Evolutionary conservation across 2,329 filamentous ascomycete genomes (phyloP).

Genomic region (Microdochium bolleyi): DNA sequence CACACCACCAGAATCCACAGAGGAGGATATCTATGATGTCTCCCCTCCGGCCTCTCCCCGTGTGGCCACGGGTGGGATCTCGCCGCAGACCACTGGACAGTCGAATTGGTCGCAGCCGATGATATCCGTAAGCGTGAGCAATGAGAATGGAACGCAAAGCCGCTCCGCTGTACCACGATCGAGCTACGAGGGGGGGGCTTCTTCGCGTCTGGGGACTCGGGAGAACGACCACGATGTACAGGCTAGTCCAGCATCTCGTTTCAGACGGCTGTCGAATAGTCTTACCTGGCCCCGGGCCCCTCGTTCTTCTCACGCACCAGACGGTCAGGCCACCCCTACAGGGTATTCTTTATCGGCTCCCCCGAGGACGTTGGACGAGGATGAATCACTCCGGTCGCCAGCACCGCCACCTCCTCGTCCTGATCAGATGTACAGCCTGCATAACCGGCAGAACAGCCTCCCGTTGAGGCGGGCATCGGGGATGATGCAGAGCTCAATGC

Average conservation of each 20-base stretch:
- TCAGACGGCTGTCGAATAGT: background rate
- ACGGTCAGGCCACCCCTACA: too few species aligned
- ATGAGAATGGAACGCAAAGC: background rate
- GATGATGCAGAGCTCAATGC: background rate
- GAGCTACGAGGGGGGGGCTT: background rate
- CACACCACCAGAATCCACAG: constrained; percentile 8
- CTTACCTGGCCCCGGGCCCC: background rate
- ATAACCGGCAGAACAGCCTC: background rate
- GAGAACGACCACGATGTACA: background rate
- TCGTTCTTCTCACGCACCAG: background rate
- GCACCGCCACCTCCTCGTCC: background rate
- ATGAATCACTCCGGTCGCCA: background rate
- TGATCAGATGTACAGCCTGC: background rate
- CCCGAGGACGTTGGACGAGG: background rate
- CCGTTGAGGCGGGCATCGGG: background rate
- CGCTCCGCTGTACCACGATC: background rate
- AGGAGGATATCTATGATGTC: constrained; percentile 37
- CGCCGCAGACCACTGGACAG: background rate
- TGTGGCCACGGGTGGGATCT: constrained; percentile 4
- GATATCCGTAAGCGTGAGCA: background rate
- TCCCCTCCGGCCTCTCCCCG: constrained; percentile 36
- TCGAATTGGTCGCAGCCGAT: background rate
- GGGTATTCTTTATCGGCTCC: background rate
- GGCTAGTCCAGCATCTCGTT: background rate
- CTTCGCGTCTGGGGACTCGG: background rate